Percentiles rank a stretch among this genome's conserved stretches.
Evolutionary conservation across 306 rosid species (phyloP).

Genomic region (Prunus campanulata): DNA sequence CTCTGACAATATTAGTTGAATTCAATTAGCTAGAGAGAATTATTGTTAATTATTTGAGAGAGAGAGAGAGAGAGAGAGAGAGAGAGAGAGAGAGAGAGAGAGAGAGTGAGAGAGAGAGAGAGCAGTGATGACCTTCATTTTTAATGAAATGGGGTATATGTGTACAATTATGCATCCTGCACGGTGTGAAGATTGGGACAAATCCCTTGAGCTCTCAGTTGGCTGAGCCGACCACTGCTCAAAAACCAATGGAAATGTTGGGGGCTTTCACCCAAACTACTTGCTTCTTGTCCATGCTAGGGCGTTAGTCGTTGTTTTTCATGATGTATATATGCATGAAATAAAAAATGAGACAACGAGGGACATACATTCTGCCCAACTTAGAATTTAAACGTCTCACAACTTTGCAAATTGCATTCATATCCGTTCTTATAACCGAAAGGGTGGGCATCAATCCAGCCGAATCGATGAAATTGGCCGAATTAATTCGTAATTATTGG

Average conservation of each 20-base stretch:
- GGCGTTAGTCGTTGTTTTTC: not conserved
- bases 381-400: no score
- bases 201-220: conserved; percentile 22
- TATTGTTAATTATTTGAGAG: not conserved
- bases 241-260: conserved; percentile 60
- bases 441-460: no score
- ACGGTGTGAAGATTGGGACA: conserved; percentile 13
- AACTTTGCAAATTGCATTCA: no score
- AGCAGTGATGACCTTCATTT: not conserved
- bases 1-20: not conserved
- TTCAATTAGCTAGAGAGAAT: not conserved
- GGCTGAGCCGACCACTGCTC: conserved; percentile 44
- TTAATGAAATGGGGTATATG: not conserved
- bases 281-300: not conserved
- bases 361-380: not conserved
- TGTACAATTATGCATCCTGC: conserved; percentile 9
- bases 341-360: not conserved
- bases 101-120: not conserved
- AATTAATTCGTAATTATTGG: no score
- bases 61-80: not conserved
- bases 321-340: not conserved
- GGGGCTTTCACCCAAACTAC: conserved; percentile 20
- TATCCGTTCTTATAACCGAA: no score
- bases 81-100: no score
- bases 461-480: no score